These are phyloP conservation scores for Cryptococcus depauperatus DNA, from an alignment of 1,284 basidiomycete species.

Conservation along the genomic window DNA sequence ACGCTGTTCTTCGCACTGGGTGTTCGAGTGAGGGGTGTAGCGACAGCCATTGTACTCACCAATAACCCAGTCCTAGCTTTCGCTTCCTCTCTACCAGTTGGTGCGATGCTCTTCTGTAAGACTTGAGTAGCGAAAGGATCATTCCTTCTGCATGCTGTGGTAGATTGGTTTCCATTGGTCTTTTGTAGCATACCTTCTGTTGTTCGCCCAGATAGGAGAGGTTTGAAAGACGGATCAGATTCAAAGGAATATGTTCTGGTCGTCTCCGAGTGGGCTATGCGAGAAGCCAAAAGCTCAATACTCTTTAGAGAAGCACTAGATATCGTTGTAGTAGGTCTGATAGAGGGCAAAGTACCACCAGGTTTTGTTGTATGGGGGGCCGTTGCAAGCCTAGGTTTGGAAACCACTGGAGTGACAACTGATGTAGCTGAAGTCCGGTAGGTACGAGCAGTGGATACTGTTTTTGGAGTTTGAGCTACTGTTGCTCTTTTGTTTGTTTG, in stretches of 20 bases:
- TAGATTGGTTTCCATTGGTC: too few species aligned
- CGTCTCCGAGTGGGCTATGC: background rate
- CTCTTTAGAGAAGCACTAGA: conserved; percentile 11
- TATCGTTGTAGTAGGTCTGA: conserved; percentile 14
- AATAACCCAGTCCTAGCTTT: conserved; percentile 3
- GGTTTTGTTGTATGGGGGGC: conserved; percentile 2
- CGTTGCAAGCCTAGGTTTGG: background rate
- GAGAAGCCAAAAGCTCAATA: conserved; percentile 3
- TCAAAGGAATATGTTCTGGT: background rate
- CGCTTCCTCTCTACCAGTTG: background rate
- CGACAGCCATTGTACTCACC: conserved; percentile 2
- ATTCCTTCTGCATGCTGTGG: too few species aligned
- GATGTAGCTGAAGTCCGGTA: conserved; percentile 3
- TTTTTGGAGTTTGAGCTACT: conserved; percentile 5
- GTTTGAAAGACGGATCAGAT: too few species aligned
- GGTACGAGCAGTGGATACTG: conserved; percentile 1
- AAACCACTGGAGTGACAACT: conserved; percentile 1
- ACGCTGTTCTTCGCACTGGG: background rate
- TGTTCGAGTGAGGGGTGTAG: conserved; percentile 2
- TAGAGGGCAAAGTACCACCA: conserved; percentile 17
- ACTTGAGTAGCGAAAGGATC: background rate
- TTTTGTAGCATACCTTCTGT: too few species aligned
- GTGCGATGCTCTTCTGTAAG: background rate
- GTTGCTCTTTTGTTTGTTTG: background rate
- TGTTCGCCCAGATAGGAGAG: too few species aligned